phyloP scores from a whole-genome alignment of 495 filamentous ascomycete genomes.

The Haplographium delicatum region DNA sequence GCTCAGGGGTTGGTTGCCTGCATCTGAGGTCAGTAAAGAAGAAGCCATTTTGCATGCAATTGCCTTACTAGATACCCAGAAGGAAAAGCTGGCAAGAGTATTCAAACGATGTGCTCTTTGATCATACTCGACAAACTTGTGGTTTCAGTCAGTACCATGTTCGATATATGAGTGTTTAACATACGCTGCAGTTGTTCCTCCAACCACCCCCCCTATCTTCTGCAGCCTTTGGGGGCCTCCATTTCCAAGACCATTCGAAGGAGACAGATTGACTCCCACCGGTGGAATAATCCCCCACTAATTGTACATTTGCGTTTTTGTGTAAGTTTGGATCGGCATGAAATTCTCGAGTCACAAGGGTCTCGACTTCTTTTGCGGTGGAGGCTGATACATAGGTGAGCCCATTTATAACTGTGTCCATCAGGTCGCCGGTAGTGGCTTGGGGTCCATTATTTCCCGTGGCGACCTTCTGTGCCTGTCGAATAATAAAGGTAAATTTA shows the following conservation, averaged over 20 bases:
- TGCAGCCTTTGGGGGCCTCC: conserved; percentile 77
- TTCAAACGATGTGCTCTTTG: conserved; percentile 83
- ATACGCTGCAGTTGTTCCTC: conserved; percentile 87
- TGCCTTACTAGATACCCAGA: conserved; percentile 80
- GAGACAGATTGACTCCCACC: conserved; percentile 74
- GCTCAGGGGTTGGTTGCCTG: conserved; percentile 22
- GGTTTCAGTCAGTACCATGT: conserved; percentile 8
- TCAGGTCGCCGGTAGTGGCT: conserved; percentile 40
- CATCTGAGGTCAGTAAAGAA: conserved; percentile 6
- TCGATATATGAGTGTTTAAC: conserved; percentile 20
- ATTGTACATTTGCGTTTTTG: conserved; percentile 91
- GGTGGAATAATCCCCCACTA: conserved; percentile 85
- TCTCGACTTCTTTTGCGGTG: conserved; percentile 80
- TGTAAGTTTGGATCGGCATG: conserved; percentile 96
- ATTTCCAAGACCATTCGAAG: conserved; percentile 95
- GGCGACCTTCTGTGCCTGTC: conserved; percentile 54
- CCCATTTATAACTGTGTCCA: conserved; percentile 77
- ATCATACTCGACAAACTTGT: conserved; percentile 89
- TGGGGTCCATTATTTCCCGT: conserved; percentile 44
- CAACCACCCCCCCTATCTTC: conserved; percentile 90
- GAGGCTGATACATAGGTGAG: conserved; percentile 90
- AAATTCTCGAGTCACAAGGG: conserved; percentile 89
- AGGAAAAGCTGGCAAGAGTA: conserved; percentile 85
- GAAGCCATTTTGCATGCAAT: not conserved
- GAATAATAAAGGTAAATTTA: conserved; percentile 84